Evolutionary conservation across 768 basidiomycete species (phyloP).

Genomic region (Termitomyces sp.): DNA sequence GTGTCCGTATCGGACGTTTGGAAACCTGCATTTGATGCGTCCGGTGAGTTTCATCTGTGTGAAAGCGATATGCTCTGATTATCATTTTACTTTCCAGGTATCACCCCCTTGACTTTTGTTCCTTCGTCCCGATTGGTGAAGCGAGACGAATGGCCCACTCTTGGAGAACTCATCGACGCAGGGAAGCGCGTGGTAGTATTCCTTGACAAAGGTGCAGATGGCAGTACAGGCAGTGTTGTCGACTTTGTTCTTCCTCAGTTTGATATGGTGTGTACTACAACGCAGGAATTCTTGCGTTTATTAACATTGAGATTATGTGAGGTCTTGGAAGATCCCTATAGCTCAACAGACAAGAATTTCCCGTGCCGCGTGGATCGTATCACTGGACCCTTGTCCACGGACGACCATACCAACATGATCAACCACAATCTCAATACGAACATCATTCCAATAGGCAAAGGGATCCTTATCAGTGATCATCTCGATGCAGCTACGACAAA

Average conservation of each 20-base stretch:
- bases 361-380: conserved; percentile 39
- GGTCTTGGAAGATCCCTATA: conserved; percentile 43
- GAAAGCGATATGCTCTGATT: background rate
- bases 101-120: conserved; percentile 42
- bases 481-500: conserved; percentile 25
- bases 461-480: conserved; percentile 26
- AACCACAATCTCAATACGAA: conserved; percentile 42
- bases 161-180: conserved; percentile 54
- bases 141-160: conserved; percentile 55
- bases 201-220: conserved; percentile 35
- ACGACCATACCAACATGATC: conserved; percentile 38
- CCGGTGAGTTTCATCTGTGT: conserved; percentile 30
- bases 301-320: background rate
- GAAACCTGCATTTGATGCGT: conserved; percentile 46
- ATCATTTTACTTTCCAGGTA: conserved; percentile 24
- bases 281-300: background rate
- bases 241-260: conserved; percentile 39
- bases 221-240: conserved; percentile 17
- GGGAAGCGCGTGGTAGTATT: conserved; percentile 51
- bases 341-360: conserved; percentile 32
- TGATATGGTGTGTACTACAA: conserved; percentile 23
- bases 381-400: conserved; percentile 27
- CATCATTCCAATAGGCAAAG: conserved; percentile 21
- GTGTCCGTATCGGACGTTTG: conserved; percentile 44
- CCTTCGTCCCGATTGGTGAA: conserved; percentile 43